phyloP scores from a whole-genome alignment of 176 grass and related monocot species.

The Phoenix roebelenii region DNA sequence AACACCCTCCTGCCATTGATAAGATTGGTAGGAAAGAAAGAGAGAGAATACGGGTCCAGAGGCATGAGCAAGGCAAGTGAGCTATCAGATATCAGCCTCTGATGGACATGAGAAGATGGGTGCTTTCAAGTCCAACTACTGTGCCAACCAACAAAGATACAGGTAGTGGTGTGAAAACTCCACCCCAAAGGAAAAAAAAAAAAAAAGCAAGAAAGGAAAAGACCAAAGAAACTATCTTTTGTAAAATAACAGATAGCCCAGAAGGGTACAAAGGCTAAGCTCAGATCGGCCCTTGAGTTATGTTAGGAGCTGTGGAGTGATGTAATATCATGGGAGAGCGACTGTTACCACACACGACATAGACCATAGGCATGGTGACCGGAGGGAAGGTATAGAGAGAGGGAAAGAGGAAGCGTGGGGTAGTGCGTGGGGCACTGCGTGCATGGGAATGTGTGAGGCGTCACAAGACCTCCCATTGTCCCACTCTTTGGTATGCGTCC shows the following conservation, averaged over 20 bases:
- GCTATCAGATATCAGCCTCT: conserved; percentile 43
- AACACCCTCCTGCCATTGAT: conserved; percentile 30
- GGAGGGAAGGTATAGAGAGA: background rate
- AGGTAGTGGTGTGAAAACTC: background rate
- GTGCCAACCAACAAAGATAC: conserved; percentile 22
- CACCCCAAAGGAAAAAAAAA: conserved; percentile 1
- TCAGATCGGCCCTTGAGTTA: too few species aligned
- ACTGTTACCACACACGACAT: background rate
- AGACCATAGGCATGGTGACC: background rate
- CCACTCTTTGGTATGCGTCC: background rate
- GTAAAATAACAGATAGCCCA: too few species aligned
- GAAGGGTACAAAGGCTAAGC: too few species aligned
- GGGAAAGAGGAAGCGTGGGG: conserved; percentile 18
- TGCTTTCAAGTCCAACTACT: conserved; percentile 49
- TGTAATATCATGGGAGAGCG: background rate
- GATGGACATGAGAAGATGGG: conserved; percentile 52
- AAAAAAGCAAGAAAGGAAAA: background rate
- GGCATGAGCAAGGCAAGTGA: conserved; percentile 25
- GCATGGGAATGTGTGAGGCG: conserved; percentile 62
- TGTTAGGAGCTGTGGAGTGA: too few species aligned
- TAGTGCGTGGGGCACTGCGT: conserved; percentile 42
- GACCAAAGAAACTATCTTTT: background rate
- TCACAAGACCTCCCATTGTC: conserved; percentile 17
- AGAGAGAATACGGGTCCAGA: background rate
- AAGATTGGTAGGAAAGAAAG: conserved; percentile 21